phyloP scores from a whole-genome alignment of 176 grass and related monocot species.

The Zizania latifolia region DNA sequence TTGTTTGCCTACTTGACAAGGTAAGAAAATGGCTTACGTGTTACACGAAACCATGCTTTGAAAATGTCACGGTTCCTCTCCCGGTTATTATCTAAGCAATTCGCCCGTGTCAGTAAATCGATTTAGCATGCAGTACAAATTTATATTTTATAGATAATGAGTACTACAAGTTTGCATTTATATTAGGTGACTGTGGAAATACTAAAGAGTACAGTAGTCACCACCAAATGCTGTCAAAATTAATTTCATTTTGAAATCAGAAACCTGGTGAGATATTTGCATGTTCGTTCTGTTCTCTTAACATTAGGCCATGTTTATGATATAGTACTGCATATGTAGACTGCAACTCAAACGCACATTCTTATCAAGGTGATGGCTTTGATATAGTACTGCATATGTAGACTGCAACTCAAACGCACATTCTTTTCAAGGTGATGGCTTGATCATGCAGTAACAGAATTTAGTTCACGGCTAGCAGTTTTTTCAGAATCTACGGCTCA shows the following conservation, averaged over 20 bases:
- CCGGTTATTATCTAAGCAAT: neutral
- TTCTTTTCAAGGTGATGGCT: neutral
- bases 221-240: neutral
- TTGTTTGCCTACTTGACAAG: neutral
- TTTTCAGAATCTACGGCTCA: too few species aligned
- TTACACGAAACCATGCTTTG: neutral
- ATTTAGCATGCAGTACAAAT: too few species aligned
- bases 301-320: too few species aligned
- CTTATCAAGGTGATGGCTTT: neutral
- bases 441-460: neutral
- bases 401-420: neutral
- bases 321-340: too few species aligned
- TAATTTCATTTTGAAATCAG: neutral
- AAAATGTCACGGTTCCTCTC: neutral
- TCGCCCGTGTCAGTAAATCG: neutral
- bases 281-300: neutral
- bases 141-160: too few species aligned
- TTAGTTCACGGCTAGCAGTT: too few species aligned
- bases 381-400: too few species aligned
- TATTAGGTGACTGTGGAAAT: neutral
- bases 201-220: neutral
- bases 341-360: neutral
- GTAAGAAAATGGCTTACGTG: neutral
- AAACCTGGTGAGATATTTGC: neutral
- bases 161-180: too few species aligned